phyloP scores from a whole-genome alignment of 352 stramenopile species.

The Salisapilia sapeloensis region DNA sequence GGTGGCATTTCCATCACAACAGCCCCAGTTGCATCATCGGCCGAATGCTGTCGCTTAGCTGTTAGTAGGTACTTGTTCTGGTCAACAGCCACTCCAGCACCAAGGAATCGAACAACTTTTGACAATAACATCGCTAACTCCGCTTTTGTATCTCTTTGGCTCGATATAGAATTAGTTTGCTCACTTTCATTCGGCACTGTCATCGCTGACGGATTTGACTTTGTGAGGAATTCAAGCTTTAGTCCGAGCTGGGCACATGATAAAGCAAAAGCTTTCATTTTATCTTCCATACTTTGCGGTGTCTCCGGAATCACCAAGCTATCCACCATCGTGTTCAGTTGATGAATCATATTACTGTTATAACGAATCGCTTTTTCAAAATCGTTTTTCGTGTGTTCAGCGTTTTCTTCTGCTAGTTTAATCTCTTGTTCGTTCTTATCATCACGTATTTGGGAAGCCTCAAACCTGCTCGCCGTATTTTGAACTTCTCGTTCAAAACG shows the following conservation, averaged over 20 bases:
- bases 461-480: slow-evolving; percentile 8
- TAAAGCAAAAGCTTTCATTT: slow-evolving; percentile 24
- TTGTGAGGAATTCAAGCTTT: slow-evolving; percentile 33
- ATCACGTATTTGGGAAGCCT: slow-evolving; percentile 9
- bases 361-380: slow-evolving; percentile 22
- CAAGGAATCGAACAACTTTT: slow-evolving; percentile 39
- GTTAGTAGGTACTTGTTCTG: slow-evolving; percentile 45
- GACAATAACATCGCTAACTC: slow-evolving; percentile 27
- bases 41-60: slow-evolving; percentile 9
- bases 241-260: slow-evolving; percentile 22
- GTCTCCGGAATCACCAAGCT: slow-evolving; percentile 37
- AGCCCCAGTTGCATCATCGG: slow-evolving; percentile 15
- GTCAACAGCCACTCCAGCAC: slow-evolving; percentile 31
- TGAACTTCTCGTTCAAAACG: slow-evolving; percentile 14
- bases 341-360: slow-evolving; percentile 42
- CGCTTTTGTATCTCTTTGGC: slow-evolving; percentile 8
- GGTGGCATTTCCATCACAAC: slow-evolving; percentile 21
- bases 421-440: slow-evolving; percentile 14
- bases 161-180: not conserved
- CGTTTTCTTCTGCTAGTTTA: slow-evolving; percentile 5
- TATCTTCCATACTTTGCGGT: slow-evolving; percentile 36
- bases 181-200: no score
- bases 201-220: slow-evolving; percentile 1
- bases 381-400: slow-evolving; percentile 10
- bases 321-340: slow-evolving; percentile 50